Conservation (phyloP, 495 filamentous ascomycete genomes). For the Aspergillus campestris region DNA sequence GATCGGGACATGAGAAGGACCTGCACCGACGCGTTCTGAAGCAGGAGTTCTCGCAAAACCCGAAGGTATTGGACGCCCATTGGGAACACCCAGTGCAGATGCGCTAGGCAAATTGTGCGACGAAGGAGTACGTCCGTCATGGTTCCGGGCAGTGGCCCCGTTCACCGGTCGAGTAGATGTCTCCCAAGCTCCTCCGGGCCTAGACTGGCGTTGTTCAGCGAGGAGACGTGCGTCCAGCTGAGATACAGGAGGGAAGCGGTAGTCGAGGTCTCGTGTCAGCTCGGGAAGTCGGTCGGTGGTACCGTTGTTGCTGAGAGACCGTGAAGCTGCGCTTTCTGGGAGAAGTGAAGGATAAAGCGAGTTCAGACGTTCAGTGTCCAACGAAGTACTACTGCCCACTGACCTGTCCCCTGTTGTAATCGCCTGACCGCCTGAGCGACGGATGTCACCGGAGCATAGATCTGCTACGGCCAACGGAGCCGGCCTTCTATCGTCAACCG, state of each 20-base stretch:
- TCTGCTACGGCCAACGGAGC: background rate
- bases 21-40: too few relatives aligned
- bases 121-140: too few relatives aligned
- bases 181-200: too few relatives aligned
- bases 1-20: background rate
- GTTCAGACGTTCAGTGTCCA: slow-evolving; percentile 15
- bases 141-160: background rate
- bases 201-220: slow-evolving; percentile 13
- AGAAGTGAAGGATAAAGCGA: slow-evolving; percentile 24
- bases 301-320: background rate
- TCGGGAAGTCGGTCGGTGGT: slow-evolving; percentile 9
- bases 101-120: too few relatives aligned
- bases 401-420: background rate
- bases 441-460: slow-evolving; percentile 1
- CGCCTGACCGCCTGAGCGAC: background rate
- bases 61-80: too few relatives aligned
- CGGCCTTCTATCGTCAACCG: background rate
- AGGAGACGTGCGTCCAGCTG: slow-evolving; percentile 35
- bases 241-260: slow-evolving; percentile 38
- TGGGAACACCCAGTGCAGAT: too few relatives aligned
- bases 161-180: too few relatives aligned
- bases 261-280: slow-evolving; percentile 19
- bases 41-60: too few relatives aligned
- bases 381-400: background rate
- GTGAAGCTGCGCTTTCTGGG: slow-evolving; percentile 8